Base-by-base conservation (phyloP, 148 eudicot genomes). In the Selenicereus undatus region DNA sequence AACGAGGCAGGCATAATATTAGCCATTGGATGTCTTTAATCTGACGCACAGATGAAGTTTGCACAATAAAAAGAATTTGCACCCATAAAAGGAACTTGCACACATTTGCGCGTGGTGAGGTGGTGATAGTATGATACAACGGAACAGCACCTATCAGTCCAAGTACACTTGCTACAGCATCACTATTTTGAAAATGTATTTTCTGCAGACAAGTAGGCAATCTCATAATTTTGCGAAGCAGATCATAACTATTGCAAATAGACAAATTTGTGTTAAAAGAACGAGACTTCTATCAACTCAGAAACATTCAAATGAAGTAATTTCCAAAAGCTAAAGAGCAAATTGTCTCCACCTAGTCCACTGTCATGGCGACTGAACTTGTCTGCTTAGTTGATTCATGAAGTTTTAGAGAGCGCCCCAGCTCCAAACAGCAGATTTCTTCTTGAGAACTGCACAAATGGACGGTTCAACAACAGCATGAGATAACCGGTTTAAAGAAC, bases 351-450 rank as follows among this genome's bases (percentile, higher is more conserved):
- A 12, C 71, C 35, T 66, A 11, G 17, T 27, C 71, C 3, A 26
- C 35, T 17, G 10, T 11, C 35, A 24, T 26, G n/a, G 68, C 71
- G 48, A 24, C 80, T 39, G 50, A 76, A 35, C 20, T 11, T 10
- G 27, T 20, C 43, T 56, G 78, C 27, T 32, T 32, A 29, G 29
- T 32, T n/a, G 30, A 42, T 71, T 84, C 81, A 84, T 73, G 71
- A 74, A 48, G 8, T 70, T 71, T 79, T 82, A 32, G 93, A 87
- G 56, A 93, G 86, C 74, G 82, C 92, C 42, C 97, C 97, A 81
- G 97, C 94, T 86, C 91, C 97, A 85, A 93, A 93, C 29, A 93
- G 78, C 78, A 93, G 89, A 86, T 93, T 93, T 76, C 94, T 89
- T 84, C 94, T 88, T 5, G 97, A 93, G 83, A 93, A 93, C 94